Evolutionary conservation across 2,329 filamentous ascomycete species (phyloP).

Genomic region (Paecilomyces sp.): DNA sequence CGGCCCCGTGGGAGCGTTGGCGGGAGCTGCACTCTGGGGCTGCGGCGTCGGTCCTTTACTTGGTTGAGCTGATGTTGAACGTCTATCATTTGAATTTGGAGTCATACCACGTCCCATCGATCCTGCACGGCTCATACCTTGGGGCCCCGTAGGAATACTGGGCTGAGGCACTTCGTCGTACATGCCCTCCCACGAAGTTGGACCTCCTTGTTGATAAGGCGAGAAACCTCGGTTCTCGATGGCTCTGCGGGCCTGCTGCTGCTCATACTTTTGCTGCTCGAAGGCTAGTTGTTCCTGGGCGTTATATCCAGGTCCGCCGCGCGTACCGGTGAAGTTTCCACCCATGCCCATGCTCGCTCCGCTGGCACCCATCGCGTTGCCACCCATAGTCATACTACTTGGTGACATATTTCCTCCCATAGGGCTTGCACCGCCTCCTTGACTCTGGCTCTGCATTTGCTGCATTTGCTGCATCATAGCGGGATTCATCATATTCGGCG

Average conservation of each 20-base stretch:
- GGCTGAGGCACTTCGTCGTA: conserved; percentile 92
- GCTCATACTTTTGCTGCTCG: conserved; percentile 72
- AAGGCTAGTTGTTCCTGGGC: conserved; percentile 67
- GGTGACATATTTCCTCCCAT: conserved; percentile 29
- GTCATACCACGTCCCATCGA: conserved; percentile 35
- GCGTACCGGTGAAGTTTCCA: conserved; percentile 38
- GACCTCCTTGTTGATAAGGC: conserved; percentile 50
- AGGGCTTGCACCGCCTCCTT: conserved; percentile 34
- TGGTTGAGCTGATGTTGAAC: conserved; percentile 34
- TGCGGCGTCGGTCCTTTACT: conserved; percentile 32
- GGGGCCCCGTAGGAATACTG: conserved; percentile 51
- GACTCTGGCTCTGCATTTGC: conserved; percentile 46
- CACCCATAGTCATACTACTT: conserved; percentile 16
- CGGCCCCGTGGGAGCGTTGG: conserved; percentile 85
- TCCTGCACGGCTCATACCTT: conserved; percentile 38
- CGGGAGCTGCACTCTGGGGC: conserved; percentile 52
- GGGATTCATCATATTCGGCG: conserved; percentile 57
- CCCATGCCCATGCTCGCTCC: conserved; percentile 35
- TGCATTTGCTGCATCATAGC: conserved; percentile 70
- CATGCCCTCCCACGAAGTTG: conserved; percentile 96
- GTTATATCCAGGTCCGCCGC: conserved; percentile 52
- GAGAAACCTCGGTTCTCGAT: conserved; percentile 35
- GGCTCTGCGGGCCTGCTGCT: conserved; percentile 54
- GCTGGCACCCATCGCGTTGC: conserved; percentile 15
- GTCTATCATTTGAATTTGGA: conserved; percentile 28